Evolutionary conservation across 306 rosid genomes (phyloP).

Genomic region (Prunus mume): DNA sequence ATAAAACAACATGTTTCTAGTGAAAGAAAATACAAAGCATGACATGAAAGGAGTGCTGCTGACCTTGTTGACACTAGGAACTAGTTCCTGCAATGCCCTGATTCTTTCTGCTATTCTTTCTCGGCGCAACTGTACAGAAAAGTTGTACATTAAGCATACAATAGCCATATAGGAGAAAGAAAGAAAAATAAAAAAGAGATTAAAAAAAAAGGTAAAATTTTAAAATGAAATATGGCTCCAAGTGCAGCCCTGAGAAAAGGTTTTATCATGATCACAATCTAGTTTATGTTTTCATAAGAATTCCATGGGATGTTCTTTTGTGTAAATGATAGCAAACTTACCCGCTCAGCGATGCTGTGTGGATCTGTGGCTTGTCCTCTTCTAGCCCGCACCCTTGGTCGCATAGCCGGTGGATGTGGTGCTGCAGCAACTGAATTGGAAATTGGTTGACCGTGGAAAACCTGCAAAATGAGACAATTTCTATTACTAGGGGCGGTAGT

Average conservation of each 20-base stretch:
- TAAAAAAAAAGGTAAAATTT: neutral
- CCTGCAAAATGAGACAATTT: constrained; percentile 42
- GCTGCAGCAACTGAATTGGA: constrained; percentile 53
- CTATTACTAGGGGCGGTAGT: constrained; percentile 10
- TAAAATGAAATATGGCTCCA: constrained; percentile 4
- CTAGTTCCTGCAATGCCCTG: constrained; percentile 94
- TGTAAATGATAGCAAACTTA: constrained; percentile 28
- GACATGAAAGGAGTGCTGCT: constrained; percentile 14
- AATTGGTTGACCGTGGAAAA: constrained; percentile 79
- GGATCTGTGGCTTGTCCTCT: constrained; percentile 99
- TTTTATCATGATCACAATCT: constrained; percentile 10
- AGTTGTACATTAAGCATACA: constrained; percentile 4
- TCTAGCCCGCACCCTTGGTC: constrained; percentile 95
- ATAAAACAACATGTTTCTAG: neutral
- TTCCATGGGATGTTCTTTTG: neutral
- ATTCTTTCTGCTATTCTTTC: constrained; percentile 98
- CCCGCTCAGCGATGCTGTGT: constrained; percentile 99
- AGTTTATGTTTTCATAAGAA: constrained; percentile 12
- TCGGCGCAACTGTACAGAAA: constrained; percentile 73
- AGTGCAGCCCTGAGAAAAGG: neutral
- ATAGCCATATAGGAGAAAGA: neutral
- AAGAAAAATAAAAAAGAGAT: neutral
- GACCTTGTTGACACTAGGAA: constrained; percentile 96
- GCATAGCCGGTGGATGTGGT: constrained; percentile 88
- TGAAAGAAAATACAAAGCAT: neutral